Base-by-base conservation (phyloP, 2,329 filamentous ascomycete species). In the Penicillium concentricum region DNA sequence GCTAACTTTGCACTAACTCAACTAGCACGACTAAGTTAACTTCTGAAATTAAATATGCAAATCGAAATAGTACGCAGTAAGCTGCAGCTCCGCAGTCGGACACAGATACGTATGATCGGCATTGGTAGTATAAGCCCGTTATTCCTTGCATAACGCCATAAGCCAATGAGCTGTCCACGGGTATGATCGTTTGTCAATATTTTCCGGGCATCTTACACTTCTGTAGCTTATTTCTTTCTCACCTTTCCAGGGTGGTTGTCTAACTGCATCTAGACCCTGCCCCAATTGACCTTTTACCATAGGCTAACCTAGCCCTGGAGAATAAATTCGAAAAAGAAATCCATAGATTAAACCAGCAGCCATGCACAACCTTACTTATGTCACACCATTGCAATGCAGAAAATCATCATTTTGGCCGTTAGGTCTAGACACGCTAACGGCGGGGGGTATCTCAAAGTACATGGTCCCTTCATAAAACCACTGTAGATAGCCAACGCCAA, bases 401-500 rank as follows among this genome's bases (percentile, higher is more conserved):
- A 54, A 39, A 57, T 53, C 16, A 22, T 42, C 30, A 55, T 50
- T 44, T 50, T 28, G 24, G 46, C 52, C 45, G 22, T 54, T 54
- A 51, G 30, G 30, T 50, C 30, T 22, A 43, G 24, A 32, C 38
- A 42, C 49, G 20, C 45, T 55, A 55, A 55, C 52, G 38, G 30
- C 37, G 30, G 51, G 59, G 59, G 60, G 60, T 61, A 62, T 62
- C 60, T 58, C 52, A 55, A 56, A 52, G 45, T 58, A 37, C 43
- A 58, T 52, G 48, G 51, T 50, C 54, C 42, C 45, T 41, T 48
- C 55, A 26, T 26, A 54, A 54, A 35, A 56, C 35, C 41, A 54
- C 22, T 12, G 54, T 44, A 39, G 49, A 56, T 45, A 35, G 20
- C 38, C 20, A 48, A 54, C 50, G 50, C 50, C 51, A 45, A 28